Base-by-base conservation (phyloP, 768 basidiomycete species). In the Phaffia australis region DNA sequence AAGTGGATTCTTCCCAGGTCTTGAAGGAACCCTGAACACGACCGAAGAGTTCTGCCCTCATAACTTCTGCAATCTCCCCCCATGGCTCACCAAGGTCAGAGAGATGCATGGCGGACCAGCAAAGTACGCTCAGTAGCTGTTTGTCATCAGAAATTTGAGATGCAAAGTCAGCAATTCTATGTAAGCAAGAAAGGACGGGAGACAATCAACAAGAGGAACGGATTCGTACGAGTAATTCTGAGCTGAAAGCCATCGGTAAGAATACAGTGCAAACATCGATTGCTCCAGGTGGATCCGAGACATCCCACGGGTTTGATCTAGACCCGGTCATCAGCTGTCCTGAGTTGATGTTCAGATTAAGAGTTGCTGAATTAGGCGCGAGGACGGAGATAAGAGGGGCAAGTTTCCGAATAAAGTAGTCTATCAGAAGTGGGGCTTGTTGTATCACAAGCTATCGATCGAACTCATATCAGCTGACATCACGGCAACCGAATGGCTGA, bases 401-500 rank as follows among this genome's bases (percentile, higher is more conserved):
- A 19, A 69, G 67, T 51, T 69, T 69, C 32, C 50, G 55, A 50
- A 69, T 49, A 32, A 69, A 69, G 56, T 69, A 69, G 60, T 69
- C 67, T 49, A 69, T 51, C n/a, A 69, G 58, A 11, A 69, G 49
- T 18, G 67, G 67, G 1, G 67, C 61, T 58, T 64, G 67, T 21
- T 55, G 47, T 7, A 50, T 46, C 52, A 69, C 51, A 48, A 54
- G 49, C 67, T 69, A 60, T n/a, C 14, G 16, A 27, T 8, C 4
- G 27, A n/a, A 27, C 3, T 3, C 30, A 35, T 16, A 15, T 55
- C 52, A 63, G 52, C 21, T 46, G n/a, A 14, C 27, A 18, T 3
- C 21, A 4, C 42, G 58, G 15, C 15, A 35, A 14, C n/a, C 16
- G 25, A 59, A 3, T 11, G n/a, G 11, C 2, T 4, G 7, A 19